phyloP scores from a whole-genome alignment of 345 rosid genomes.

The Citrus reticulata region DNA sequence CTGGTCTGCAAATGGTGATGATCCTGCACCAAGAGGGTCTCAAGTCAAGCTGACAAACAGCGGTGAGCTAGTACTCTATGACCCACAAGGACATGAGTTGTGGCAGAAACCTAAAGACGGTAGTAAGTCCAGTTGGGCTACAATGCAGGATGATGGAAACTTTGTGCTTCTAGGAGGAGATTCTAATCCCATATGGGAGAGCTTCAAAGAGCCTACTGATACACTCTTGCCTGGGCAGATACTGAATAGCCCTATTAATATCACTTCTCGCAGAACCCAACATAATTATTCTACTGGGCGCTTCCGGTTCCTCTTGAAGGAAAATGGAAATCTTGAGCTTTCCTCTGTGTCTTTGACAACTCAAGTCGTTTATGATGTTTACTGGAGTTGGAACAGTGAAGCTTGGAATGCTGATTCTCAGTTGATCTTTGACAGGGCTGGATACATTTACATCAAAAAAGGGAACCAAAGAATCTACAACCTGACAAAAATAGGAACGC shows the following conservation, averaged over 20 bases:
- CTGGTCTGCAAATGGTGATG: constrained; percentile 15
- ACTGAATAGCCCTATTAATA: neutral
- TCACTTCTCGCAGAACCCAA: neutral
- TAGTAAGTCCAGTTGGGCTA: neutral
- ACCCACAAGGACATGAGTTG: neutral
- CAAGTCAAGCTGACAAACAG: neutral
- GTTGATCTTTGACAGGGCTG: constrained; percentile 4
- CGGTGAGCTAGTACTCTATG: constrained; percentile 4
- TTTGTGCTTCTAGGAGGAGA: constrained; percentile 1
- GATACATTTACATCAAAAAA: neutral
- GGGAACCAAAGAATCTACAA: neutral
- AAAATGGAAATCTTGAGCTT: neutral
- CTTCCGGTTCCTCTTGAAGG: neutral
- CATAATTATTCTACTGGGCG: neutral
- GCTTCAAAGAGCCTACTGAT: constrained; percentile 10
- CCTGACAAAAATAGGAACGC: neutral
- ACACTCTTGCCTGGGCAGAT: constrained; percentile 9
- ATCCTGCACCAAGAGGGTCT: neutral
- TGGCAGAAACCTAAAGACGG: neutral
- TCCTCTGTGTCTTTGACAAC: neutral
- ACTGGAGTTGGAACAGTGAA: neutral
- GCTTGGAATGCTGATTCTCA: neutral
- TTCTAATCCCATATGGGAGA: constrained; percentile 1
- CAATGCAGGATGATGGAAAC: constrained; percentile 6
- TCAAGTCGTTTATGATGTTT: neutral